Conservation (phyloP, 352 stramenopile species). For the Plasmopara halstedii region DNA sequence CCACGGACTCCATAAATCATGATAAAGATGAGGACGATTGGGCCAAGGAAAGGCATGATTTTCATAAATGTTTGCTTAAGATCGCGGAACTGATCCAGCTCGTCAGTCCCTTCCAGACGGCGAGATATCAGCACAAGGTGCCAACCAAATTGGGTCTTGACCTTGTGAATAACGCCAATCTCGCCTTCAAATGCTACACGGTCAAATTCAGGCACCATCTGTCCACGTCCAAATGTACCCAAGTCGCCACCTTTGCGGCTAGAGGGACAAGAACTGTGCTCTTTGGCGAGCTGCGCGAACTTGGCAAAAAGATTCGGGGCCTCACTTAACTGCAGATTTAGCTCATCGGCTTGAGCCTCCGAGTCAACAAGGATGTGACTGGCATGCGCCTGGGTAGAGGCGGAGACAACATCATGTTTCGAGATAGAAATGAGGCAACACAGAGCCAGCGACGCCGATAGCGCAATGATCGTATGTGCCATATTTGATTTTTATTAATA, state of each 20-base stretch:
- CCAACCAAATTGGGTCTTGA: slow-evolving; percentile 76
- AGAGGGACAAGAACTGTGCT: slow-evolving; percentile 69
- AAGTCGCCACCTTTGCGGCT: slow-evolving; percentile 50
- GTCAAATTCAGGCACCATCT: slow-evolving; percentile 77
- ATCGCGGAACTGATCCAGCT: slow-evolving; percentile 26
- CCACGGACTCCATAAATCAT: slow-evolving; percentile 31
- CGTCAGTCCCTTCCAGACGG: slow-evolving; percentile 35
- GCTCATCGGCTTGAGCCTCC: slow-evolving; percentile 49
- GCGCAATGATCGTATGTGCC: slow-evolving; percentile 14
- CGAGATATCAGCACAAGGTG: slow-evolving; percentile 54
- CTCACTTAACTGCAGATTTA: slow-evolving; percentile 43
- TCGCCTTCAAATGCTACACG: slow-evolving; percentile 60
- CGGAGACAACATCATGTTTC: slow-evolving; percentile 7
- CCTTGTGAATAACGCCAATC: slow-evolving; percentile 43
- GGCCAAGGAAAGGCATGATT: slow-evolving; percentile 43
- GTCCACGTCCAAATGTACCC: slow-evolving; percentile 54
- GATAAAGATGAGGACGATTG: slow-evolving; percentile 44
- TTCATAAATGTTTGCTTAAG: slow-evolving; percentile 31
- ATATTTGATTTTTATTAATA: slow-evolving; percentile 1
- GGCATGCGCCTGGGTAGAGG: slow-evolving; percentile 40
- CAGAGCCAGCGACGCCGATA: slow-evolving; percentile 21
- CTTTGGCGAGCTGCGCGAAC: slow-evolving; percentile 59
- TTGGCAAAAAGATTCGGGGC: slow-evolving; percentile 45
- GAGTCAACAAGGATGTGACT: slow-evolving; percentile 80
- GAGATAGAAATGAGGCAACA: slow-evolving; percentile 7